phyloP scores from a whole-genome alignment of 164 flowering plant species.

The Magnolia kwangsiensis region DNA sequence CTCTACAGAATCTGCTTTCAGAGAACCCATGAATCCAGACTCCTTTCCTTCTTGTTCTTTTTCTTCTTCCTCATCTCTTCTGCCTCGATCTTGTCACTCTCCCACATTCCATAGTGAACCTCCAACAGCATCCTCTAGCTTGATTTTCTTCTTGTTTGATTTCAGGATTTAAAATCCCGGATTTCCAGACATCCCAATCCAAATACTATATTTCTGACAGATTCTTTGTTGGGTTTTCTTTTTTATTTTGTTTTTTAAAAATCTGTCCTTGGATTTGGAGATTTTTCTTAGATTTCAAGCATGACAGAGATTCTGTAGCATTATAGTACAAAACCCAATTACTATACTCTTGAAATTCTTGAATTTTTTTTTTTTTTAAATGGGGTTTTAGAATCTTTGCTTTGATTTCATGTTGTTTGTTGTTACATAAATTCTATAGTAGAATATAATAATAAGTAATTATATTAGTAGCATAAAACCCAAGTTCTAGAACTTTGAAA shows the following conservation, averaged over 20 bases:
- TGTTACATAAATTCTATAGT: constrained; percentile 10
- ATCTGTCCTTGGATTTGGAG: constrained; percentile 10
- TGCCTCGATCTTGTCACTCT: constrained; percentile 9
- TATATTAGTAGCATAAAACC: constrained; percentile 10
- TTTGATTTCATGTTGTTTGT: constrained; percentile 23
- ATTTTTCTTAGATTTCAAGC: constrained; percentile 27
- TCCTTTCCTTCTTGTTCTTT: constrained; percentile 9
- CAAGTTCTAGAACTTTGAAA: constrained; percentile 19
- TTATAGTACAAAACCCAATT: too few species aligned
- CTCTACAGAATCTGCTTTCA: constrained; percentile 28
- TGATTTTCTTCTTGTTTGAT: constrained; percentile 21
- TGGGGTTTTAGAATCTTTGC: background rate
- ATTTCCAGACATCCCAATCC: constrained; percentile 10
- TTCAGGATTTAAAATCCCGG: constrained; percentile 23
- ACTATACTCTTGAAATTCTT: background rate
- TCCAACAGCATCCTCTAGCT: constrained; percentile 25
- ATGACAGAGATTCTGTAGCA: too few species aligned
- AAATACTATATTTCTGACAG: constrained; percentile 16
- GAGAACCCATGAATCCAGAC: constrained; percentile 25
- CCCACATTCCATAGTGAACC: constrained; percentile 18
- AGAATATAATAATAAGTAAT: too few species aligned
- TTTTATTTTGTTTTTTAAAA: background rate
- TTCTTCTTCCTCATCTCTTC: background rate
- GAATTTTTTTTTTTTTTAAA: background rate
- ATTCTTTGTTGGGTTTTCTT: constrained; percentile 24